These are phyloP conservation scores for Phylloporus sp. DNA, from an alignment of 768 basidiomycete species.

Conservation along the genomic window DNA sequence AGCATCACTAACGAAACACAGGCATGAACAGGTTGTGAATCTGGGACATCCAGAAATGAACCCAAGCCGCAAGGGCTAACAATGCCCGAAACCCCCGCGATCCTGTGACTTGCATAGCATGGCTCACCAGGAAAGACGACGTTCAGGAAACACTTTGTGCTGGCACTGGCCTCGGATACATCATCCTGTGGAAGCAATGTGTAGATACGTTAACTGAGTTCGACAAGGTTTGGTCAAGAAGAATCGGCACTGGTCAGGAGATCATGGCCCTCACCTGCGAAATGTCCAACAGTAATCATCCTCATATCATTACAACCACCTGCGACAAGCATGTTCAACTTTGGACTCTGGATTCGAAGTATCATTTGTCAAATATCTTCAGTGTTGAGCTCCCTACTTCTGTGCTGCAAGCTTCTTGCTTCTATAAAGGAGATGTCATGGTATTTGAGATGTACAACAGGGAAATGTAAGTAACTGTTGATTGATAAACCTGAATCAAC, in stretches of 20 bases:
- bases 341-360: neutral
- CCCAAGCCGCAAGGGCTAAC: too few relatives aligned
- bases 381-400: neutral
- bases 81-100: neutral
- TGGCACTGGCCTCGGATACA: conserved; percentile 6
- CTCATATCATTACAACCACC: neutral
- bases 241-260: conserved; percentile 3
- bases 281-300: neutral
- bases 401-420: neutral
- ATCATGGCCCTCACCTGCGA: conserved; percentile 4
- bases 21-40: too few relatives aligned
- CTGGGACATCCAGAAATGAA: too few relatives aligned
- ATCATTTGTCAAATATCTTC: neutral
- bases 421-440: neutral
- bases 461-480: neutral
- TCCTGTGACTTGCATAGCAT: conserved; percentile 4
- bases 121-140: conserved; percentile 1
- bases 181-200: conserved; percentile 2
- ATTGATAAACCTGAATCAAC: neutral
- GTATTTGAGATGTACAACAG: conserved; percentile 3
- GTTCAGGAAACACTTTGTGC: neutral
- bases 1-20: too few relatives aligned
- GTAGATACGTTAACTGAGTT: neutral
- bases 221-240: neutral
- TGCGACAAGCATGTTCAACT: neutral